Evolutionary conservation across 2,329 filamentous ascomycete species (phyloP), one percentile per base, ranked within the genome.

Genomic region (Fusarium sulawesiense): DNA sequence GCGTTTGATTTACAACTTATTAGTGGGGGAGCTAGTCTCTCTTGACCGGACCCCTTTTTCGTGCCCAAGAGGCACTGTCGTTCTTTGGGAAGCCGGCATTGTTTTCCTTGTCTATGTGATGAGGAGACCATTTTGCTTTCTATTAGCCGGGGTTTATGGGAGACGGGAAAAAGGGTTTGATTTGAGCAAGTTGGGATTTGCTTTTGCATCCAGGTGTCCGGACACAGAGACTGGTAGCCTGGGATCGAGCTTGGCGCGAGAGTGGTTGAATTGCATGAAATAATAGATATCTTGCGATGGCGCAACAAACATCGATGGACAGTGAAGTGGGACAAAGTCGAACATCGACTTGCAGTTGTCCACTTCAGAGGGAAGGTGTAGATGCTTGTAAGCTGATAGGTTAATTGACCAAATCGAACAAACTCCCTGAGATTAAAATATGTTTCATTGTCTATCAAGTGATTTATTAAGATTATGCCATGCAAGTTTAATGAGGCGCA

Each of bases 161-260:
- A 56, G 56, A 51, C 51, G 60, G 59, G 61, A 48, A 75, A 75
- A 75, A 72, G 60, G 68, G 59, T 66, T 75, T 75, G 71, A 71
- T 74, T 74, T 75, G 63, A 70, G 64, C 64, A 63, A 70, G 20
- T 68, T 73, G 65, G 67, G 60, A 70, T 54, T 70, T 71, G 64
- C 68, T 71, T 71, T 71, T 71, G 56, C 68, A 61, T 57, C 34
- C 58, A 29, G 64, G 68, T 18, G 41, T 50, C 60, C 53, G 59
- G 51, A 58, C 37, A 56, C 45, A 71, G 54, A 65, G 47, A 55
- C 51, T 62, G 50, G 60, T 40, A 58, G 56, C 53, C 64, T 49
- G 60, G 44, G 44, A 66, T 59, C 58, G 68, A 66, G 64, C 68
- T 66, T 69, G 68, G 68, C 68, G 53, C 58, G 64, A 68, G 56